phyloP scores from a whole-genome alignment of 139 green algal genomes.

The Edaphochlamys debaryana region DNA sequence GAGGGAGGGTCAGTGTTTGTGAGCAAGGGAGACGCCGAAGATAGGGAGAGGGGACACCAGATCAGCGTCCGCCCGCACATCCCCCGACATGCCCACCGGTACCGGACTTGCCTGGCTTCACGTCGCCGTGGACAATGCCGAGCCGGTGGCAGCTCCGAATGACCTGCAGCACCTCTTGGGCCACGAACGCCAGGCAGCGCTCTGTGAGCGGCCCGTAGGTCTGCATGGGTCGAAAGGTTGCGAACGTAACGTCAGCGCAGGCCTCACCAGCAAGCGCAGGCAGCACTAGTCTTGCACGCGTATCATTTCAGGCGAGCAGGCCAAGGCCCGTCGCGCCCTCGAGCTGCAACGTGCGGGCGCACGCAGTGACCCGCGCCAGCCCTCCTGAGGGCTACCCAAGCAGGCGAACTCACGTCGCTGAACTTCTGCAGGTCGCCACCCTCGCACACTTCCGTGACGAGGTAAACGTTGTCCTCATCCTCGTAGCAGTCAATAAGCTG shows the following conservation, averaged over 20 bases:
- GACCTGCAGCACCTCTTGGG: conserved; percentile 53
- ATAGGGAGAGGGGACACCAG: too few relatives aligned
- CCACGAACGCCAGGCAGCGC: conserved; percentile 47
- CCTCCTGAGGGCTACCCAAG: too few relatives aligned
- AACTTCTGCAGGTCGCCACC: conserved; percentile 70
- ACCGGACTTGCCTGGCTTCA: conserved; percentile 34
- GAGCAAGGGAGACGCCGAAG: too few relatives aligned
- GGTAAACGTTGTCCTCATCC: conserved; percentile 47
- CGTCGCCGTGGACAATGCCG: conserved; percentile 52
- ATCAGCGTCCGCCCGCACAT: too few relatives aligned
- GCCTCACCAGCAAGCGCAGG: neutral
- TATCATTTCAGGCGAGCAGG: too few relatives aligned
- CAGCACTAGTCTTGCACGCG: too few relatives aligned
- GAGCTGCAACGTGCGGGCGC: too few relatives aligned
- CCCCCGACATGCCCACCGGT: too few relatives aligned
- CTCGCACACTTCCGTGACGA: conserved; percentile 63
- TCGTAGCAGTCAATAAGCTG: conserved; percentile 65
- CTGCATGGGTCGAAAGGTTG: neutral
- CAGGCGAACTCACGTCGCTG: conserved; percentile 50
- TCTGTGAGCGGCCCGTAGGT: conserved; percentile 43
- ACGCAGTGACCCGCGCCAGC: too few relatives aligned
- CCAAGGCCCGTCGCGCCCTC: too few relatives aligned
- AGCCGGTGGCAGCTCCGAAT: conserved; percentile 56
- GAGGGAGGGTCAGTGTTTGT: neutral
- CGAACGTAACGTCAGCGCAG: neutral